phyloP scores from a whole-genome alignment of 2,329 filamentous ascomycete species.

The Sporothrix phasma region DNA sequence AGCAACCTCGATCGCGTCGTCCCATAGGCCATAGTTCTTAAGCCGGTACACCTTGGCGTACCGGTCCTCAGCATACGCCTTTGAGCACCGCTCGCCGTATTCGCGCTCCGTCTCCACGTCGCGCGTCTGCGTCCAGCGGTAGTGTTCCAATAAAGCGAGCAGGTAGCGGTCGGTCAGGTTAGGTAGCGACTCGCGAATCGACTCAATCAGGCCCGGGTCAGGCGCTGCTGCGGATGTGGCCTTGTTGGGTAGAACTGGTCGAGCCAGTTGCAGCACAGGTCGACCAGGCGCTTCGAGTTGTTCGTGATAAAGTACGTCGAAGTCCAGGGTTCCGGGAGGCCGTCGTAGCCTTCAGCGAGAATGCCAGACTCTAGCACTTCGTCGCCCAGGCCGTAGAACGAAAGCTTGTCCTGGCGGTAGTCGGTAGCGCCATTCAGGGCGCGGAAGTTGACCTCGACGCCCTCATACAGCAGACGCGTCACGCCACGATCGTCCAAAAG shows the following conservation, averaged over 20 bases:
- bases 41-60: constrained; percentile 44
- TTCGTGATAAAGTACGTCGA: constrained; percentile 55
- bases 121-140: constrained; percentile 39
- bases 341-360: constrained; percentile 52
- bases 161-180: constrained; percentile 46
- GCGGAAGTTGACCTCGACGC: constrained; percentile 54
- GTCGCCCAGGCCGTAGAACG: constrained; percentile 60
- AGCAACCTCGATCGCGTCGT: constrained; percentile 47
- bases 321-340: constrained; percentile 77
- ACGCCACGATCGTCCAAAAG: constrained; percentile 44
- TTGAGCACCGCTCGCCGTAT: constrained; percentile 36
- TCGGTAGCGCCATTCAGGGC: constrained; percentile 57
- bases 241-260: constrained; percentile 33
- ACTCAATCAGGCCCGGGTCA: constrained; percentile 33
- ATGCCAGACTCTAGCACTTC: constrained; percentile 59
- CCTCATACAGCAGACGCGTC: constrained; percentile 55
- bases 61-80: constrained; percentile 40
- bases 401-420: constrained; percentile 62
- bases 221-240: constrained; percentile 21
- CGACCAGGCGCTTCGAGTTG: constrained; percentile 49
- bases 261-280: constrained; percentile 48
- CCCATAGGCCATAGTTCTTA: constrained; percentile 46
- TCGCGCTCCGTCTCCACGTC: constrained; percentile 34
- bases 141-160: constrained; percentile 42
- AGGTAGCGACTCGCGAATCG: constrained; percentile 40